These are phyloP conservation scores for Nidularia sp. DNA, from an alignment of 768 basidiomycete species.

Conservation along the genomic window DNA sequence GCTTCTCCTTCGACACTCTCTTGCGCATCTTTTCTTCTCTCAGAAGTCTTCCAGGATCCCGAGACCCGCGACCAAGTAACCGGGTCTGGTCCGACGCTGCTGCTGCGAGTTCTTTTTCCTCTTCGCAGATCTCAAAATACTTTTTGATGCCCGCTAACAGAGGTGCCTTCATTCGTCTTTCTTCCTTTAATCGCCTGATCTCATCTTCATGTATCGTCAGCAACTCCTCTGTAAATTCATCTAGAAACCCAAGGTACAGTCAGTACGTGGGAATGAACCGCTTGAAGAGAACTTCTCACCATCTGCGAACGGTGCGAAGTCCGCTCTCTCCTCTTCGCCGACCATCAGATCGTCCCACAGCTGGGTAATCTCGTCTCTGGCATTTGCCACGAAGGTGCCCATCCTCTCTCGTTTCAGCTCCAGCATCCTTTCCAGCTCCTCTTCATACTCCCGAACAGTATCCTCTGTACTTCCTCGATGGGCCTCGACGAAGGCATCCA, in stretches of 20 bases:
- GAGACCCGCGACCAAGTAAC: constrained; percentile 72
- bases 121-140: constrained; percentile 88
- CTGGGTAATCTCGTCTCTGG: constrained; percentile 72
- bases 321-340: constrained; percentile 75
- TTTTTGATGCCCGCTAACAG: constrained; percentile 75
- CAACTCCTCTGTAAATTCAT: constrained; percentile 87
- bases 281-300: constrained; percentile 40
- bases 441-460: constrained; percentile 78
- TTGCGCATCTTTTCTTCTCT: constrained; percentile 98
- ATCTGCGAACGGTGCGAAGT: constrained; percentile 80
- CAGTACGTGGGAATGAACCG: not conserved
- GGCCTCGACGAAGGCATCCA: constrained; percentile 90
- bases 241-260: constrained; percentile 27
- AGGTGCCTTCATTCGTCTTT: constrained; percentile 73
- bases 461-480: constrained; percentile 80
- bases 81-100: constrained; percentile 80
- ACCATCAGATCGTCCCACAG: constrained; percentile 88
- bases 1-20: constrained; percentile 88
- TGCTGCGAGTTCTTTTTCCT: constrained; percentile 83
- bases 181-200: constrained; percentile 76
- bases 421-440: constrained; percentile 87
- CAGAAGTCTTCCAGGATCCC: constrained; percentile 82
- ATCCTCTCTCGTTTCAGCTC: constrained; percentile 86
- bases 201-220: constrained; percentile 83
- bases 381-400: constrained; percentile 78